Evolutionary conservation across 345 rosid species (phyloP), one percentile per base, ranked within the genome.

Genomic region (Salix purpurea): DNA sequence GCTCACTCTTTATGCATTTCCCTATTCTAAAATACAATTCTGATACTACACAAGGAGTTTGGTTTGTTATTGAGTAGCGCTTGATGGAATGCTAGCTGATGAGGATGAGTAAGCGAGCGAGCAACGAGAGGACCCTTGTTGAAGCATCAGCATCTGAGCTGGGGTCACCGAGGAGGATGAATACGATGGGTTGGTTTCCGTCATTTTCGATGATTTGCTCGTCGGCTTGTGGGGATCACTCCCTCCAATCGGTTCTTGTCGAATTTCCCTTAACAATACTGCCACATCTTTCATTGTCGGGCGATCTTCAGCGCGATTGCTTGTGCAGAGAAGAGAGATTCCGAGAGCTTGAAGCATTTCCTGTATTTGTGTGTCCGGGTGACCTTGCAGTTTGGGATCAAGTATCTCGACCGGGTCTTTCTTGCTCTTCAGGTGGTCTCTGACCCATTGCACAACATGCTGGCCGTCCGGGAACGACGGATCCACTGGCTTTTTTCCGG

Each of bases 271-370:
- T 62, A 92, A 77, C 60, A 94, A 77, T 5, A 90, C 97, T 7
- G 91, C 96, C 21, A 92, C 97, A 36, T 94, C 98, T 81, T 92
- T 94, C 97, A 92, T 92, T 19, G 90, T 81, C n/a, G 98, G 98
- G 2, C 97, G 96, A 67, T 94, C 97, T 4, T 89, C 90, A 2
- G 89, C 75, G 9, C 91, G 88, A 72, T 84, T 90, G 85, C 90
- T 91, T 0, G 92, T 91, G 81, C 97, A 94, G 0, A 94, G 89
- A 26, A 94, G 84, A 18, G 98, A 85, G 30, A 94, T 92, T 39
- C 95, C 97, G 5, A 94, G 83, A 4, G 91, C 91, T 77, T 94
- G 98, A 7, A 92, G 86, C 94, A 94, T 94, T 80, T 92, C 97
- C 26, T 94, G 97, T 68, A 94, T 79, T 28, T 89, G 89, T 1